Evolutionary conservation across 2,329 filamentous ascomycete species (phyloP).

Genomic region (Ramularia endophylla): DNA sequence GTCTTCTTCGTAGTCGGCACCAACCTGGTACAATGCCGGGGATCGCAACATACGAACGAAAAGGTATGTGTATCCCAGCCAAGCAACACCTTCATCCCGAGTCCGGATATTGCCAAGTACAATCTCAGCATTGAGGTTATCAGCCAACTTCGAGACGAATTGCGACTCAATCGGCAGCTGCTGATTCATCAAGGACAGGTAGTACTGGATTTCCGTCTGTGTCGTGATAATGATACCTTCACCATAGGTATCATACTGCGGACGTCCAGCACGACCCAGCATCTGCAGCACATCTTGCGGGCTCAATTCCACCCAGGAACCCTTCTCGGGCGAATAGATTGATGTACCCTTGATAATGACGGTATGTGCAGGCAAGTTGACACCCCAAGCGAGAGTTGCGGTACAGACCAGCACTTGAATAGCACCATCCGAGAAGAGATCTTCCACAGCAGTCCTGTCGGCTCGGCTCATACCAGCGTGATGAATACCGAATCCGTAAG

Average conservation of each 20-base stretch:
- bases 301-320: conserved; percentile 95
- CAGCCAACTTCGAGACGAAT: conserved; percentile 83
- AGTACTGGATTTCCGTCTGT: conserved; percentile 92
- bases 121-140: conserved; percentile 94
- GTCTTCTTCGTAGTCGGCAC: conserved; percentile 91
- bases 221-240: conserved; percentile 99
- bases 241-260: conserved; percentile 95
- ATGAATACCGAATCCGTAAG: conserved; percentile 96
- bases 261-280: conserved; percentile 93
- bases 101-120: conserved; percentile 89
- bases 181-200: conserved; percentile 92
- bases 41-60: conserved; percentile 97
- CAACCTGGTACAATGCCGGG: conserved; percentile 90
- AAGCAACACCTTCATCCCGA: conserved; percentile 95
- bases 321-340: conserved; percentile 96
- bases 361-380: conserved; percentile 94
- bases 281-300: conserved; percentile 98
- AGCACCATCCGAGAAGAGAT: conserved; percentile 83
- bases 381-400: conserved; percentile 97
- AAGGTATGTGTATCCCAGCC: conserved; percentile 96
- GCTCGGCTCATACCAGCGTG: conserved; percentile 94
- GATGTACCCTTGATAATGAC: conserved; percentile 99
- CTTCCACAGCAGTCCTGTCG: conserved; percentile 93
- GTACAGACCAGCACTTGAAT: conserved; percentile 97
- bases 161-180: conserved; percentile 97